Percentiles rank a stretch among this genome's conserved stretches.
These are phyloP conservation scores for Rostrohypoxylon terebratum DNA, from an alignment of 495 filamentous ascomycete genomes.

Conservation along the genomic window DNA sequence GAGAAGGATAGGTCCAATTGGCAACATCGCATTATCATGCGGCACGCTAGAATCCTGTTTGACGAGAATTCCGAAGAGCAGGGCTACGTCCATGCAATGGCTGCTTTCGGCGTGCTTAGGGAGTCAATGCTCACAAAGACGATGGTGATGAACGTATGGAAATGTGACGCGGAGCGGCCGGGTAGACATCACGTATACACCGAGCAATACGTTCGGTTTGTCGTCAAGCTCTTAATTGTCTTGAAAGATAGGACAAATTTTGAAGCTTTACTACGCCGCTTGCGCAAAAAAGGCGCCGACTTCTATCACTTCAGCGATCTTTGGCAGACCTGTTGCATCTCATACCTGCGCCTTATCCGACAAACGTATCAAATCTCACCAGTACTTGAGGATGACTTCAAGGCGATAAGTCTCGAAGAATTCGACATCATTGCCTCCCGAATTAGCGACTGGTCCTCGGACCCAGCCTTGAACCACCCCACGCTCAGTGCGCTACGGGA, in stretches of 20 bases:
- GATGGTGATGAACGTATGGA: constrained; percentile 95
- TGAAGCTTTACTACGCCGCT: constrained; percentile 81
- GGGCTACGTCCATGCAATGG: constrained; percentile 59
- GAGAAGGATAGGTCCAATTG: constrained; percentile 93
- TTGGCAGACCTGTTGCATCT: constrained; percentile 82
- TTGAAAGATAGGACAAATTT: constrained; percentile 82
- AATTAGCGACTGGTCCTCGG: constrained; percentile 65
- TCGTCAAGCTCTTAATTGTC: constrained; percentile 77
- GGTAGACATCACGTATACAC: constrained; percentile 96
- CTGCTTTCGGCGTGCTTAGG: constrained; percentile 79
- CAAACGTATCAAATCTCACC: constrained; percentile 71
- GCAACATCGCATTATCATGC: constrained; percentile 93
- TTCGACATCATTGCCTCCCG: constrained; percentile 71
- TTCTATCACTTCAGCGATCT: constrained; percentile 86
- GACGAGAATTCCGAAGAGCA: constrained; percentile 52
- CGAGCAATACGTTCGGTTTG: constrained; percentile 85
- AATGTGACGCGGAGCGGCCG: constrained; percentile 89
- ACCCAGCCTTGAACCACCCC: constrained; percentile 55
- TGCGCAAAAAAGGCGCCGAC: constrained; percentile 84
- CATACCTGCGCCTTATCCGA: constrained; percentile 82
- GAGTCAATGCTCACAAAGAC: constrained; percentile 95
- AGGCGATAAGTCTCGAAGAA: constrained; percentile 79
- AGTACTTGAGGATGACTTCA: constrained; percentile 83
- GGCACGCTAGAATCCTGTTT: constrained; percentile 82
- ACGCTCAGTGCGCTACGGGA: constrained; percentile 83